Conservation (phyloP, 1,139 yeast species). For the Candida smagusa region DNA sequence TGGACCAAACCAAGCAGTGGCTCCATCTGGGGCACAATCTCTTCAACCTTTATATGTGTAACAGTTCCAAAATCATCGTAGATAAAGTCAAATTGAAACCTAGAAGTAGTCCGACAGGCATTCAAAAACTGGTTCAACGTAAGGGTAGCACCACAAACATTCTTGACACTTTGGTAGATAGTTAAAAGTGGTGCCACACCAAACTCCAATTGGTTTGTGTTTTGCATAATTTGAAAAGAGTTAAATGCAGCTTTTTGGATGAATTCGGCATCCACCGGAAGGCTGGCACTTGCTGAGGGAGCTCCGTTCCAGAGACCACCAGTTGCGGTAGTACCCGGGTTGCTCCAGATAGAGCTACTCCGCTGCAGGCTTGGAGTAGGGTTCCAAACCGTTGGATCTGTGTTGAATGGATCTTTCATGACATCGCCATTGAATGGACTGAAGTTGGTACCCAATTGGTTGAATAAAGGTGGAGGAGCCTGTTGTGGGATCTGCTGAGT, state of each 20-base stretch:
- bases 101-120: slow-evolving; percentile 27
- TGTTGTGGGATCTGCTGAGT: neutral
- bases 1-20: neutral
- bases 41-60: slow-evolving; percentile 36
- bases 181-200: slow-evolving; percentile 36
- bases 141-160: slow-evolving; percentile 25
- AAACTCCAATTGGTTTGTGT: slow-evolving; percentile 33
- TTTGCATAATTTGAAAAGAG: slow-evolving; percentile 33
- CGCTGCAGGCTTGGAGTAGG: slow-evolving; percentile 15
- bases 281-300: neutral
- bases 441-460: slow-evolving; percentile 8
- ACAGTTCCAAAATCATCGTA: slow-evolving; percentile 50
- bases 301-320: slow-evolving; percentile 2
- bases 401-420: neutral
- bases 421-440: slow-evolving; percentile 12
- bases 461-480: slow-evolving; percentile 1
- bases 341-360: slow-evolving; percentile 35
- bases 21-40: slow-evolving; percentile 2
- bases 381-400: neutral
- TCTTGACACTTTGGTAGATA: slow-evolving; percentile 32
- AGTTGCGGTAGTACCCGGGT: neutral
- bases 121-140: slow-evolving; percentile 42
- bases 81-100: slow-evolving; percentile 40
- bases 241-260: slow-evolving; percentile 31
- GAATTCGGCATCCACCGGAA: slow-evolving; percentile 10